These are phyloP conservation scores for Sclerospora graminicola DNA, from an alignment of 352 stramenopile genomes.

Conservation along the genomic window DNA sequence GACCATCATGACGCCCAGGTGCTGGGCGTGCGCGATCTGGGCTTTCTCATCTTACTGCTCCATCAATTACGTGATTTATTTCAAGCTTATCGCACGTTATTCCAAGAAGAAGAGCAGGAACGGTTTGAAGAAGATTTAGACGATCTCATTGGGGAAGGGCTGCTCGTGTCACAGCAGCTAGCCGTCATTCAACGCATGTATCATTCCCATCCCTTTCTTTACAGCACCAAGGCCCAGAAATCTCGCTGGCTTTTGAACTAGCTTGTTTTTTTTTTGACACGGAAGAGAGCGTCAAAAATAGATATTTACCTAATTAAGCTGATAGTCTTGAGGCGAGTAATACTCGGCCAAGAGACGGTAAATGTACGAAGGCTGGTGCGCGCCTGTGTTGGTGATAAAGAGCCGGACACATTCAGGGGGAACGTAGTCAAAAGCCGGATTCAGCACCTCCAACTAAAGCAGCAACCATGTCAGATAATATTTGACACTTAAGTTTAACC, in stretches of 20 bases:
- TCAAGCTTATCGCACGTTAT: constrained; percentile 53
- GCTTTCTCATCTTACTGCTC: constrained; percentile 60
- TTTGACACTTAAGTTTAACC: constrained; percentile 7
- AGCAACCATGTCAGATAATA: constrained; percentile 2
- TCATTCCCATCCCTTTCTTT: constrained; percentile 72
- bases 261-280: not conserved
- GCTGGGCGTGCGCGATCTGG: constrained; percentile 56
- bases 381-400: constrained; percentile 97
- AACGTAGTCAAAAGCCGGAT: constrained; percentile 97
- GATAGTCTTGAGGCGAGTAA: constrained; percentile 95
- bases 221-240: constrained; percentile 36
- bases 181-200: constrained; percentile 85
- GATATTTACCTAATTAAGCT: constrained; percentile 53
- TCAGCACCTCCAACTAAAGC: constrained; percentile 89
- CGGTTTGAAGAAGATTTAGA: constrained; percentile 78
- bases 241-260: constrained; percentile 48
- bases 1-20: constrained; percentile 24
- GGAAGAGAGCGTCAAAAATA: too few species aligned
- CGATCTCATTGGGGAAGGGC: constrained; percentile 65
- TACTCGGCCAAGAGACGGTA: constrained; percentile 97
- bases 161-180: constrained; percentile 70
- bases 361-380: constrained; percentile 98
- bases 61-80: constrained; percentile 73
- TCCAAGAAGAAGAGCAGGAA: constrained; percentile 70
- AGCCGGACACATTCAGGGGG: constrained; percentile 94